phyloP scores from a whole-genome alignment of 129 eudicot species.

The Gnaphalium uliginosum region DNA sequence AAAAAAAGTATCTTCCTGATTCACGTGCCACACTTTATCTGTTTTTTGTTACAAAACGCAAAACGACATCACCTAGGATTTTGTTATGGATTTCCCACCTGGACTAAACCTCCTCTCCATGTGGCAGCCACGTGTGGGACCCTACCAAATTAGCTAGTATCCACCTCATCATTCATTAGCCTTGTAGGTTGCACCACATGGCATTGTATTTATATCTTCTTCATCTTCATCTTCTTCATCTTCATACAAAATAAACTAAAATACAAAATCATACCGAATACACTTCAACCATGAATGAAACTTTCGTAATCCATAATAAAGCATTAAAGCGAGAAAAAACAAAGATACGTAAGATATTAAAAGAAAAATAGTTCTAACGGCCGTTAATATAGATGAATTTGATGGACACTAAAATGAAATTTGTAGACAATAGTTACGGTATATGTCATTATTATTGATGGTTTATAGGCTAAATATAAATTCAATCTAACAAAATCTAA shows the following conservation, averaged over 20 bases:
- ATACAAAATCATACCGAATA: not conserved
- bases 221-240: too few species aligned
- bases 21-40: slow-evolving; percentile 18
- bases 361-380: too few species aligned
- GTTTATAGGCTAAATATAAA: too few species aligned
- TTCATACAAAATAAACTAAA: not conserved
- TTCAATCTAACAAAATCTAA: too few species aligned
- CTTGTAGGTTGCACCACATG: slow-evolving; percentile 26
- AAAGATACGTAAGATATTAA: too few species aligned
- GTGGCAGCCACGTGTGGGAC: slow-evolving; percentile 41
- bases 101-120: slow-evolving; percentile 26
- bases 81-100: slow-evolving; percentile 38
- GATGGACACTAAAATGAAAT: too few species aligned
- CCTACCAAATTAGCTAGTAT: slow-evolving; percentile 39
- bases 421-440: too few species aligned
- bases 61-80: slow-evolving; percentile 29
- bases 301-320: not conserved
- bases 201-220: slow-evolving; percentile 3
- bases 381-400: too few species aligned
- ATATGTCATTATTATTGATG: too few species aligned
- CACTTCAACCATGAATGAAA: not conserved
- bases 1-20: slow-evolving; percentile 19
- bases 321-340: not conserved
- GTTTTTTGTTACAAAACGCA: slow-evolving; percentile 14
- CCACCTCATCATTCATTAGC: slow-evolving; percentile 39